Base-by-base conservation (phyloP, 176 grass and related monocot genomes). In the Puccinellia tenuiflora region DNA sequence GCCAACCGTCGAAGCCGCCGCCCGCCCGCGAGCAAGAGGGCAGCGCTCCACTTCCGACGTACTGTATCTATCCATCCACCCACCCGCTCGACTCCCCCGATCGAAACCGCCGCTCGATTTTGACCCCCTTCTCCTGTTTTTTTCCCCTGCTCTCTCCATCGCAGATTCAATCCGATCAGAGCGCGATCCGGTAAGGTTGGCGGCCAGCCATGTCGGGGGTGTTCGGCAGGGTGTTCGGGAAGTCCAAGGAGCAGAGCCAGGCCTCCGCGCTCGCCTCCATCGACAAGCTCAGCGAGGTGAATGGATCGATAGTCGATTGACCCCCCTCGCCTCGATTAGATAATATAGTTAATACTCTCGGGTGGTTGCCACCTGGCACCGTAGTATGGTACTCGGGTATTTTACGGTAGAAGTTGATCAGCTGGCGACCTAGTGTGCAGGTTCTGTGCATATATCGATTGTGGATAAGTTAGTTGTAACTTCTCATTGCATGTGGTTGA, bases 231-330 rank as follows among this genome's bases (percentile, higher is more conserved):
- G 74, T 94, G 69, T 92, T 94, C 33, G 85, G 90, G 42, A 94
- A 92, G 79, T 89, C 90, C 60, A 94, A 90, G 87, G 85, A 83
- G 82, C 87, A 92, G 84, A 86, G 80, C 75, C 88, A 90, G 75
- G 54, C 90, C 13, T 78, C 85, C 68, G 87, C 90, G 74, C 83
- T 94, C 75, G 87, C 92, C 79, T 92, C 92, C 73, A 71, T 94
- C 68, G 90, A 94, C 70, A 94, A 94, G 85, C 86, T 94, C 4
- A 94, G 85, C 83, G 92, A 94, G 90, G 92, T 94, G 76, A 68
- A 34, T 45, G 17, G 25, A 42, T 62, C 39, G 54, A 63, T 65
- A 13, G 1, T 9, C 43, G 34, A 3, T 62, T 51, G 21, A 43
- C 68, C 38, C 5, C 5, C 29, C 6, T 54, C 46, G 22, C 11